phyloP scores from a whole-genome alignment of 2,329 filamentous ascomycete species.

The Metarhizium robertsii region DNA sequence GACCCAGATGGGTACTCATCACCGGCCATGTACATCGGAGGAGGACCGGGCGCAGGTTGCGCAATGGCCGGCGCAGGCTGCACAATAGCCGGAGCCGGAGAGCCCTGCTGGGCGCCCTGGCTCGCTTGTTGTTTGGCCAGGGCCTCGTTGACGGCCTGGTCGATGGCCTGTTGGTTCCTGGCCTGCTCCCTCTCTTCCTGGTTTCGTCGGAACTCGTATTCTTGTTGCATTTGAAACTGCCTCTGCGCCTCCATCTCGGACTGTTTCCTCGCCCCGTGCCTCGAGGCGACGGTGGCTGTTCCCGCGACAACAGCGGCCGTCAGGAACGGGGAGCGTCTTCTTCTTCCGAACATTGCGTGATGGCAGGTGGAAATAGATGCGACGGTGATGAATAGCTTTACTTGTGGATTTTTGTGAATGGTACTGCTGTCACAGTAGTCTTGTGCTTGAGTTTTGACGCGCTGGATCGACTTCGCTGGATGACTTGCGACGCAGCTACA shows the following conservation, averaged over 20 bases:
- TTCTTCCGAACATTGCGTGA: conserved; percentile 2
- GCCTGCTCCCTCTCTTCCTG: conserved; percentile 1
- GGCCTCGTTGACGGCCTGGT: conserved; percentile 2
- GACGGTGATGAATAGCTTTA: not conserved
- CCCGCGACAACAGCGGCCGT: conserved; percentile 2
- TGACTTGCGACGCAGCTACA: too few relatives aligned
- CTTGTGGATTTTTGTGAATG: not conserved
- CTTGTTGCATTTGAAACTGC: conserved; percentile 5
- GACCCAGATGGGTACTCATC: not conserved
- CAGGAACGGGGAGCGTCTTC: not conserved
- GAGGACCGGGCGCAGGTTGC: not conserved
- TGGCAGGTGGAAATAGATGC: not conserved
- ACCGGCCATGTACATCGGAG: not conserved
- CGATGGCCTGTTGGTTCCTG: conserved; percentile 2
- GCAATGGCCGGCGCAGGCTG: not conserved
- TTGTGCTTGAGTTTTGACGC: too few relatives aligned
- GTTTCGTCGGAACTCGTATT: not conserved
- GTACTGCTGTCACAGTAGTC: too few relatives aligned
- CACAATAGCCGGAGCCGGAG: not conserved
- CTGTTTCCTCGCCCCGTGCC: conserved; percentile 4
- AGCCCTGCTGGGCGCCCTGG: not conserved
- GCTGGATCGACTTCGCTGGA: too few relatives aligned
- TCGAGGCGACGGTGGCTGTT: conserved; percentile 2
- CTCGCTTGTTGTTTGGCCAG: conserved; percentile 3
- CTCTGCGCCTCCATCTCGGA: not conserved